Percentiles rank a stretch among this genome's conserved stretches.
Evolutionary conservation across 2,329 filamentous ascomycete species (phyloP).

Genomic region (Colletotrichum eleusines): DNA sequence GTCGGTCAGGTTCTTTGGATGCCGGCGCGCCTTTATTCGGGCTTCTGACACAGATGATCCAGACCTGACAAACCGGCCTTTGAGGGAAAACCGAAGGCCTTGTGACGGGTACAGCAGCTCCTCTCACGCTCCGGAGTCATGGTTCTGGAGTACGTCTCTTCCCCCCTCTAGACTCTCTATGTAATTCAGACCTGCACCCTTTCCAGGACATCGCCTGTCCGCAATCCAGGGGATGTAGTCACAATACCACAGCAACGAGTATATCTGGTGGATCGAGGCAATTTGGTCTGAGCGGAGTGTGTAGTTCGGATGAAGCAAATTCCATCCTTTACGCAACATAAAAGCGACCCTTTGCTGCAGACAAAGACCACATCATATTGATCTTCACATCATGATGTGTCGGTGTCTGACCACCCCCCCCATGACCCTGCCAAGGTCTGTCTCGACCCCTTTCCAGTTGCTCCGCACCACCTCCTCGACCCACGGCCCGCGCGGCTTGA

Average conservation of each 20-base stretch:
- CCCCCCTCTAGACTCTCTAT: too few species aligned
- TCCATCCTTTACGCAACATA: background rate
- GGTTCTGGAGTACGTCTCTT: background rate
- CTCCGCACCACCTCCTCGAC: slow-evolving; percentile 46
- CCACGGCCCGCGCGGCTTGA: slow-evolving; percentile 48
- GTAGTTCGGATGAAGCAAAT: background rate
- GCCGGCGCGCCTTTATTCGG: background rate
- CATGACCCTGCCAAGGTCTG: slow-evolving; percentile 33
- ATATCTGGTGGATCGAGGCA: background rate
- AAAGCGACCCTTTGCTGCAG: background rate
- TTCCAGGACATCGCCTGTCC: too few species aligned
- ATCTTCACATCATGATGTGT: background rate
- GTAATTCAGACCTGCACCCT: too few species aligned
- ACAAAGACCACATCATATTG: background rate
- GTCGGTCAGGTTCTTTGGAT: background rate
- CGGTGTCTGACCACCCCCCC: slow-evolving; percentile 19
- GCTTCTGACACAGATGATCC: background rate
- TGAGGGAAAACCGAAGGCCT: background rate
- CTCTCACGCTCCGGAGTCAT: background rate
- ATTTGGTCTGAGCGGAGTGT: background rate
- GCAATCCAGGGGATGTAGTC: too few species aligned
- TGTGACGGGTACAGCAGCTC: background rate
- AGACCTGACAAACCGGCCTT: background rate
- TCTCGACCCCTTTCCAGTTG: slow-evolving; percentile 38
- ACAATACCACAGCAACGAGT: too few species aligned